Base-by-base conservation (phyloP, 2,329 filamentous ascomycete species). In the Botrytis hyacinthi region DNA sequence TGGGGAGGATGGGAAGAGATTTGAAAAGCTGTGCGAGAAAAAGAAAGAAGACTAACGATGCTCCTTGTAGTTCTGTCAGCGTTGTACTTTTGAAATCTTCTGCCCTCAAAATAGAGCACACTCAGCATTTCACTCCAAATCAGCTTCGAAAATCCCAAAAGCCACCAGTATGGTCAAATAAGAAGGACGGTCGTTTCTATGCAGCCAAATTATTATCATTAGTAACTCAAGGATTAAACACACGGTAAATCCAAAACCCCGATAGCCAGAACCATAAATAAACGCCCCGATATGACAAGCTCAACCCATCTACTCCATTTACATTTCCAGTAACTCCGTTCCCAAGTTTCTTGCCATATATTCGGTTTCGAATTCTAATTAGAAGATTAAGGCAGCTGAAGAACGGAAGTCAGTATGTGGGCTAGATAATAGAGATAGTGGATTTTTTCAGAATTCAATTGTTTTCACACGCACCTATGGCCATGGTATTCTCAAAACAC, bases 361-460 rank as follows among this genome's bases (percentile, higher is more conserved):
- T n/a, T 51, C 26, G 26, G 10, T 26, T 14, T 51, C 14, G 22
- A 51, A 12, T n/a, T 7, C 26, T 1, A n/a, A 14, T 51, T 26
- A 51, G 4, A 10, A 14, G 12, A n/a, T n/a, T 4, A 14, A 4
- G 48, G 1, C 10, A 51, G 26, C 48, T 51, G 12, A 51, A 26
- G 26, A 51, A 6, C 26, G 9, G 26, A 1, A 14, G 48, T 51
- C 26, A 51, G 48, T 22, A 26, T 14, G 1, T 26, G 48, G 26
- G 4, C 12, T n/a, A 12, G 48, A 51, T 51, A 14, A n/a, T n/a
- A n/a, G n/a, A 14, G 48, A 14, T n/a, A n/a, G 4, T n/a, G 2
- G 4, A 51, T n/a, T 0, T 12, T 51, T 1, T 51, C 14, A 4
- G 48, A 4, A 12, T 51, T 5, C 9, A 2, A 51, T 1, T 6